Conservation (phyloP, 306 rosid genomes). For the Neltuma alba region DNA sequence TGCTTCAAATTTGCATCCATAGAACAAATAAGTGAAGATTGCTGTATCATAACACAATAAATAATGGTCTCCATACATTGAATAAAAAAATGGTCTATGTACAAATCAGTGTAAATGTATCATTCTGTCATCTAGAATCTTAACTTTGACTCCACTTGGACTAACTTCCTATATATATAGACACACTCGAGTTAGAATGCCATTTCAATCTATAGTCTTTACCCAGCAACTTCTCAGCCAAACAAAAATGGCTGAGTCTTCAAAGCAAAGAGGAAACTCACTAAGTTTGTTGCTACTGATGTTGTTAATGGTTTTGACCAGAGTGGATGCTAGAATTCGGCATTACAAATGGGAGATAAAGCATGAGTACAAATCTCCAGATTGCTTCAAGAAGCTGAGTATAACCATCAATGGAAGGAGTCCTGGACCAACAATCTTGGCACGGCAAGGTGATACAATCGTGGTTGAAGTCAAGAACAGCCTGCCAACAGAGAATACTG, state of each 20-base stretch:
- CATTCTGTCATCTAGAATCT: background rate
- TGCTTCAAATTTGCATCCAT: background rate
- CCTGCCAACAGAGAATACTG: constrained; percentile 51
- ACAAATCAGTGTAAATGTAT: background rate
- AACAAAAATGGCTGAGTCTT: background rate
- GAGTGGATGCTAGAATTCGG: constrained; percentile 44
- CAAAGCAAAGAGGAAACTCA: background rate
- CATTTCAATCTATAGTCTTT: background rate
- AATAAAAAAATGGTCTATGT: background rate
- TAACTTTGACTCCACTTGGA: background rate
- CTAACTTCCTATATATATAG: background rate
- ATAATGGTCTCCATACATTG: background rate
- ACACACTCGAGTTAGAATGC: background rate
- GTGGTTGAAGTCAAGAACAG: constrained; percentile 52
- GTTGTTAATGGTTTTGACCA: background rate
- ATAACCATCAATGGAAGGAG: constrained; percentile 51
- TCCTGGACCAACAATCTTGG: constrained; percentile 62
- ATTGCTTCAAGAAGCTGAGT: constrained; percentile 52
- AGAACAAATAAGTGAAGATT: background rate
- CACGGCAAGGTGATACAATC: constrained; percentile 60
- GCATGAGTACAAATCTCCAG: constrained; percentile 54
- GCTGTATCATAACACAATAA: background rate
- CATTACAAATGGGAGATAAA: constrained; percentile 52
- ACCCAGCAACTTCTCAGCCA: background rate
- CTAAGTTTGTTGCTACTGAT: background rate